Base-by-base conservation (phyloP, 768 basidiomycete species). In the Boletus speciosus region DNA sequence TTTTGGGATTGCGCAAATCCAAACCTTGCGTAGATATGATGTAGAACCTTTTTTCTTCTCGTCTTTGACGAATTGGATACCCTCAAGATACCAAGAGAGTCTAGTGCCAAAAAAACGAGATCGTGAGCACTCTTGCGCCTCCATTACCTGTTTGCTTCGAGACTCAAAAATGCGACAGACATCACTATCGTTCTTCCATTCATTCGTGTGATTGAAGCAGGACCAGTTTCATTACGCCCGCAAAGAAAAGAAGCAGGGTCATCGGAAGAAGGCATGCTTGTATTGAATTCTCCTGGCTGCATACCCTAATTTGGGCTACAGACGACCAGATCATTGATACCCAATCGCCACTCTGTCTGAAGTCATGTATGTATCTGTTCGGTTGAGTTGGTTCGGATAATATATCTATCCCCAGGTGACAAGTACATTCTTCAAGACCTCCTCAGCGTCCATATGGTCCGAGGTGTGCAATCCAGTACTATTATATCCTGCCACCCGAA, bases 21-120 rank as follows among this genome's bases (percentile, higher is more conserved):
- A 34, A 44, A 42, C 43, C 1, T 31, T 31, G 41, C 12, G 12
- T 21, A 73, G 83, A 62, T 82, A 80, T 51, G 71, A 72, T 40
- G 72, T 85, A 52, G 84, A 85, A 56, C 84, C 84, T 0, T 84
- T 85, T 65, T 85, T 81, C 61, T 85, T 84, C 63, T 81, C 82
- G 0, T 84, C 82, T 1, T 80, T 82, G 2, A 63, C 82, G 3
- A 84, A 81, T 55, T 84, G 83, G 83, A 87, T 85, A 56, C 85
- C 85, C 2, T 81, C 82, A 1, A 78, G 83, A 50, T 87, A 80
- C 48, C 79, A 83, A 56, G 83, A 84, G 58, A 77, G 74, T 46
- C 52, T 76, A 1, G 35, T 58, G 5, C 61, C 63, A 15, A 66
- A 67, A 1, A 37, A 69, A 43, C 77, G 81, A 60, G 84, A 85